Conservation (phyloP, 2,329 filamentous ascomycete species). For the Apiospora arundinis region DNA sequence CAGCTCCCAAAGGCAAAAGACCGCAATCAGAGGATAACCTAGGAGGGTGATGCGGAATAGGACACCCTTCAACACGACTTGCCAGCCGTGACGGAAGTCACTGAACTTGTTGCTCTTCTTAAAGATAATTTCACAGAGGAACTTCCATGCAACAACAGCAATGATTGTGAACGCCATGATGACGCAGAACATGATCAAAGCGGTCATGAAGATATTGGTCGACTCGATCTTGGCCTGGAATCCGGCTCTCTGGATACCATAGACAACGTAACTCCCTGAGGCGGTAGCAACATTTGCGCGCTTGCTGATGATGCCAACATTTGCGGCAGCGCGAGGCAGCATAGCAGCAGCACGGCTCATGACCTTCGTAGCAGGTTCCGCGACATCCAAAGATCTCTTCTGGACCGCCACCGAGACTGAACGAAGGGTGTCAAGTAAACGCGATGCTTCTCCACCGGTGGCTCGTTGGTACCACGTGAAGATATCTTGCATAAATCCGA, state of each 20-base stretch:
- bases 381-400: slow-evolving; percentile 58
- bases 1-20: slow-evolving; percentile 93
- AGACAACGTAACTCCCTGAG: slow-evolving; percentile 67
- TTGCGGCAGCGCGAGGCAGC: slow-evolving; percentile 49
- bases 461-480: slow-evolving; percentile 96
- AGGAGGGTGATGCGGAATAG: slow-evolving; percentile 90
- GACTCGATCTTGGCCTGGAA: slow-evolving; percentile 85
- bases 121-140: slow-evolving; percentile 75
- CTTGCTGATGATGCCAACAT: slow-evolving; percentile 53
- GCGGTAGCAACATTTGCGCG: slow-evolving; percentile 60
- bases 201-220: slow-evolving; percentile 93
- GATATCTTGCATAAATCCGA: slow-evolving; percentile 80
- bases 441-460: slow-evolving; percentile 85
- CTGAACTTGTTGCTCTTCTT: slow-evolving; percentile 83
- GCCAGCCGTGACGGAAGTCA: slow-evolving; percentile 95
- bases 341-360: slow-evolving; percentile 62
- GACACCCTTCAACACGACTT: slow-evolving; percentile 90
- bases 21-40: slow-evolving; percentile 88
- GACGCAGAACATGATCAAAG: slow-evolving; percentile 85
- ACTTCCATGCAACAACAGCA: slow-evolving; percentile 80
- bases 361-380: slow-evolving; percentile 47
- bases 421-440: slow-evolving; percentile 75
- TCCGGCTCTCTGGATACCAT: slow-evolving; percentile 87
- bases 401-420: slow-evolving; percentile 84
- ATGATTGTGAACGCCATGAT: slow-evolving; percentile 79